Base-by-base conservation (phyloP, 495 filamentous ascomycete species). In the Xylaria castorea region DNA sequence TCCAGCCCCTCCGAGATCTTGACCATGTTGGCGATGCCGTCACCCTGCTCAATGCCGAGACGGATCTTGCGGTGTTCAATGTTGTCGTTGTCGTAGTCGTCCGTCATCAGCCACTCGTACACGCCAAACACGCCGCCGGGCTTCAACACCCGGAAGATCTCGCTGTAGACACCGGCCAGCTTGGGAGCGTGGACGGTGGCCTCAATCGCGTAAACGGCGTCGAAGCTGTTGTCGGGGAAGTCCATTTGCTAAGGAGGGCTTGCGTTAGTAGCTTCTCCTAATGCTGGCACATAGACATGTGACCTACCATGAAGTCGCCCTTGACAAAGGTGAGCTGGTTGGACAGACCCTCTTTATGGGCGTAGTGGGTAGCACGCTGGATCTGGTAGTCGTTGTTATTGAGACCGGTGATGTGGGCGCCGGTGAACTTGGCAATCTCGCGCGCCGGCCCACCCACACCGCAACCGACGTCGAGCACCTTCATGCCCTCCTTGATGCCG, bases 331-430 rank as follows among this genome's bases (percentile, higher is more conserved):
- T 89, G 78, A 98, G 84, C 85, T 97, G 93, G 76, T 94, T 79
- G 3, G 91, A 88, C 46, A 98, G 85, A 66, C 92, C 92, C 80
- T 97, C 94, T 77, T 91, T 91, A 65, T 87, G 82, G 20, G 94
- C 93, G 80, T 98, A 98, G 55, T 87, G 87, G 30, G 91, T 95
- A 8, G 96, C 97, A 64, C 96, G 93, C 82, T 98, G 89, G 80
- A 99, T 98, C 85, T 99, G 96, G 88, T 98, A 98, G 85, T 98
- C 95, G 85, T 98, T 99, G 91, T 98, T 99, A 90, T 99, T 99
- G 79, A 99, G 83, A 50, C 96, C 96, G 32, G 93, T 91, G 72
- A 98, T 89, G 77, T 97, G 94, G 78, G 88, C 91, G 74, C 92
- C 95, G 55, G 94, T 90, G 86, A 99, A 99, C 82, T 97, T 95